Base-by-base conservation (phyloP, 345 rosid genomes). In the Gossypium thurberi region DNA sequence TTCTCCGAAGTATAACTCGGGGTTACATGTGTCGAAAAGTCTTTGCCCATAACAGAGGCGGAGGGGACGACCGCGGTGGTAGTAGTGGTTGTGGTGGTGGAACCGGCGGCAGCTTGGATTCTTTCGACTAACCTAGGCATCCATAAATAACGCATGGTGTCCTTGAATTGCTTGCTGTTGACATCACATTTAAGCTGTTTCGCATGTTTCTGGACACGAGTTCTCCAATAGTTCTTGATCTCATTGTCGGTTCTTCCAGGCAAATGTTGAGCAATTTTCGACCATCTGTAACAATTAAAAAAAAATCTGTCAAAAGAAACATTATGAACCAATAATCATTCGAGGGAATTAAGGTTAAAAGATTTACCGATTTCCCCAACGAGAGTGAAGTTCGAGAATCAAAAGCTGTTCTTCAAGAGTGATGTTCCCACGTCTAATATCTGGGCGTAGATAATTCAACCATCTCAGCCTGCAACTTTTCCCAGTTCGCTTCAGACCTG, bases 181-280 rank as follows among this genome's bases (percentile, higher is more conserved):
- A 91, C 94, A 69, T 95, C 99, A 62, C 96, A 85, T 68, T 89
- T 88, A 2, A 95, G 86, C 55, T 92, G 96, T 42, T 85, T 89
- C 9, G 99, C 99, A 55, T 92, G 98, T 74, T 91, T 95, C 60
- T 92, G 98, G 15, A 95, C 99, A 15, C 99, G 74, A 0, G 99
- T 95, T 77, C 98, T 85, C 99, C 98, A 94, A 26, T 94, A 94
- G 80, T 94, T 94, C 78, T 94, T 94, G 44, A 94, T 94, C 79
- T 94, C 98, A 72, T 94, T 94, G 44, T 94, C 98, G 0, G 98
- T 94, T 72, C 98, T 85, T 42, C 98, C 98, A 0, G 97, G 98
- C 73, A 94, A 78, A 71, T 86, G 86, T 57, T 90, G 97, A 2
- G 98, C 98, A 8, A 94, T 94, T 77, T 92, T 90, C 15, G 97